These are phyloP conservation scores for Apiospora rasikravindrae DNA, from an alignment of 2,329 filamentous ascomycete genomes.

Conservation along the genomic window DNA sequence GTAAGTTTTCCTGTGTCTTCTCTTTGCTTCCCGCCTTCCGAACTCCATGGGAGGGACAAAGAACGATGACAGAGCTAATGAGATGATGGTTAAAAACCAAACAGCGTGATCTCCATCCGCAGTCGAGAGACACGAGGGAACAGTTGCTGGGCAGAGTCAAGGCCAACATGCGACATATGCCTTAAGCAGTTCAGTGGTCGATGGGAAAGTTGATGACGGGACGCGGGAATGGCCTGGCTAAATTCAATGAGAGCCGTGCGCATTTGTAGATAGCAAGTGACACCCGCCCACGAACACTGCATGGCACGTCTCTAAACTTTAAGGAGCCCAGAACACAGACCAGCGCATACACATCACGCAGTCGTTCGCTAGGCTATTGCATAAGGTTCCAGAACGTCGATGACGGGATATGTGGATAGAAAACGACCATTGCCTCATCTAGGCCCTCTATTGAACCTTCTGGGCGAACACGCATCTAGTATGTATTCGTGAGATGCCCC, in stretches of 20 bases:
- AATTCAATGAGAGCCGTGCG: not conserved
- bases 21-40: slow-evolving; percentile 8
- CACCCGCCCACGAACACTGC: not conserved
- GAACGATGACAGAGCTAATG: not conserved
- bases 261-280: not conserved
- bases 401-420: not conserved
- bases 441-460: not conserved
- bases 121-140: slow-evolving; percentile 61
- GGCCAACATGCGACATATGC: slow-evolving; percentile 60
- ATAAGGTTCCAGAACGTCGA: not conserved
- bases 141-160: slow-evolving; percentile 72
- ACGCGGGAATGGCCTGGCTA: not conserved
- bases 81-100: not conserved
- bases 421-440: not conserved
- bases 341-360: not conserved
- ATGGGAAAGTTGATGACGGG: no score
- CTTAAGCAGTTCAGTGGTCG: not conserved
- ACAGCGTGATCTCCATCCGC: slow-evolving; percentile 69
- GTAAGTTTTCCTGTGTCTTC: slow-evolving; percentile 57
- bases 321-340: not conserved
- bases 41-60: not conserved
- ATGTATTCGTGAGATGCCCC: not conserved
- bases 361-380: not conserved
- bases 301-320: not conserved
- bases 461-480: not conserved